Evolutionary conservation across 805 yeast genomes (phyloP), one percentile per base, ranked within the genome.

Genomic region (Henningerozyma blattae): DNA sequence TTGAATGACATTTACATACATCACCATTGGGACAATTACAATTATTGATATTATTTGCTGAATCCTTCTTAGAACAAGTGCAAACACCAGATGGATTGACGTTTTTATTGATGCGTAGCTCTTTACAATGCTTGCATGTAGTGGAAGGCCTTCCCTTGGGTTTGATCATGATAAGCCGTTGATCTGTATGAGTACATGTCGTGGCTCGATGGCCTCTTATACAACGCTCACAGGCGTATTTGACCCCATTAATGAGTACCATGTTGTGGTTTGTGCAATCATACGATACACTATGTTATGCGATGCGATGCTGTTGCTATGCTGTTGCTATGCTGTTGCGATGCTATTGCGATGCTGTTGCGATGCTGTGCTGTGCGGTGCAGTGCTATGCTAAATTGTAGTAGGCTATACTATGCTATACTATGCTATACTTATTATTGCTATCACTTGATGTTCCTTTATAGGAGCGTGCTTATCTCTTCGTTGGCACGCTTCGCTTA

Each of bases 111-210:
- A 75, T 77, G 25, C 94, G 62, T 44, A 77, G 70, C 37, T 78
- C 84, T 41, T 85, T 75, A 53, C 95, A 89, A 52, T 82, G 93
- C 26, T 69, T 65, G 50, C 97, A 89, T 50, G 86, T 95, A 2
- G 94, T 77, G 0, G 95, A 76, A 1, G 98, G 98, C 36, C 98
- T 67, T 3, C 98, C 98, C 53, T 91, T 91, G 14, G 94, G 95
- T 52, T 91, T 91, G 55, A 91, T 89, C 82, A 80, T 80, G 53
- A 82, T 78, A 45, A 91, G 62, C 4, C 94, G 93, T 50, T 83
- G 84, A 45, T 91, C 95, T 0, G 87, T 75, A 55, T 91, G 98
- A 30, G 79, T 77, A 58, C 98, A 91, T 3, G 94, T 75, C 1
- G 95, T 82, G 30, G 89, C 98, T 34, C 98, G 66, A 52, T 91